Evolutionary conservation across 257 asterid genomes (phyloP).

Genomic region (Coffea eugenioides): DNA sequence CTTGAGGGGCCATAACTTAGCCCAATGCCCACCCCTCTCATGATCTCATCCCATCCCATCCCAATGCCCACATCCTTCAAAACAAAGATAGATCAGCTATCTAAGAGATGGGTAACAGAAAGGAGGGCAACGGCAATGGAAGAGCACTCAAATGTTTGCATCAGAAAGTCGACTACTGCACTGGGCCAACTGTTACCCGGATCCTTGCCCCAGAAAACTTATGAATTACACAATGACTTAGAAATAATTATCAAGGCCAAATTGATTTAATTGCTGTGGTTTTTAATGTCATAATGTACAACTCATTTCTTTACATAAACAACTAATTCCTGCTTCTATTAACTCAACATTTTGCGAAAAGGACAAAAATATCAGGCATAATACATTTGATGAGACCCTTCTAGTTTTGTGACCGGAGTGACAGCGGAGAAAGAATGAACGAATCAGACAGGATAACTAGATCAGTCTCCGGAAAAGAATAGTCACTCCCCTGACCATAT

Average conservation of each 20-base stretch:
- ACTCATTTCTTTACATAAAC: slow-evolving; percentile 18
- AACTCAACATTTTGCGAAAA: neutral
- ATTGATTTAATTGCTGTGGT: slow-evolving; percentile 16
- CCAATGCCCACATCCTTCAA: no score
- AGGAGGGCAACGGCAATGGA: no score
- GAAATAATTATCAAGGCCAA: neutral
- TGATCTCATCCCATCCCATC: neutral
- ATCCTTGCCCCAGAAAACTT: neutral
- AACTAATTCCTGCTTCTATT: slow-evolving; percentile 14
- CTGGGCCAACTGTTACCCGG: neutral
- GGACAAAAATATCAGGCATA: neutral
- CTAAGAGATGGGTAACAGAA: no score
- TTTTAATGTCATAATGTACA: slow-evolving; percentile 28
- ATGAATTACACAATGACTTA: neutral
- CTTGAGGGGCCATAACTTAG: neutral
- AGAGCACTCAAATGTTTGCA: neutral
- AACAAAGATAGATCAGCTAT: no score
- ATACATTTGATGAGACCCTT: neutral
- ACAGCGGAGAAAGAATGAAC: neutral
- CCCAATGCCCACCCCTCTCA: neutral
- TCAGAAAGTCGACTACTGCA: neutral
- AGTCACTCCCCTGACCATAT: neutral
- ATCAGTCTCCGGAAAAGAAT: neutral
- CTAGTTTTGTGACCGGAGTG: neutral
- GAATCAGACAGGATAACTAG: neutral